A percentile compares a stretch with the other conserved stretches of the same genome.
Conservation (phyloP, 192 early-diverging fungal species). For the Backusella parvicylindrica region DNA sequence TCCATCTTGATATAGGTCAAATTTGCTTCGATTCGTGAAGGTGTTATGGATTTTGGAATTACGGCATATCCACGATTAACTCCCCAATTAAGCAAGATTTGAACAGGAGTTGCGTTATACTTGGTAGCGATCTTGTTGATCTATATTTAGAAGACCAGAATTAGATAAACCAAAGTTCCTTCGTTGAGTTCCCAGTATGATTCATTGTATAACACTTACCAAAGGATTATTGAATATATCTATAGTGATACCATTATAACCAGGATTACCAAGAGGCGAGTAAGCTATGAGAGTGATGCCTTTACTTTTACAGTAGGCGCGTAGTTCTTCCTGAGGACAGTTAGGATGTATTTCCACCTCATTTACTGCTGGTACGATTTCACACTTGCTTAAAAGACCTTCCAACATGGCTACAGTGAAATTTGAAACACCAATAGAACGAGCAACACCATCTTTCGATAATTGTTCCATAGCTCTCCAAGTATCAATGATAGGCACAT, state of each 20-base stretch:
- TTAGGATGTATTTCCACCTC: constrained; percentile 60
- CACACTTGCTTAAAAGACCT: constrained; percentile 54
- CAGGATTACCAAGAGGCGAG: constrained; percentile 61
- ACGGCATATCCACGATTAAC: constrained; percentile 49
- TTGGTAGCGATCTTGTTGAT: constrained; percentile 38
- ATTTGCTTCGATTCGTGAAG: constrained; percentile 52
- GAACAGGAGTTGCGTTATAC: constrained; percentile 44
- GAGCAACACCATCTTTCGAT: constrained; percentile 56
- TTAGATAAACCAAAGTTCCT: not conserved
- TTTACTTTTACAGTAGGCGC: constrained; percentile 59
- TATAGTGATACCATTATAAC: constrained; percentile 4
- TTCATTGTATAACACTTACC: not conserved
- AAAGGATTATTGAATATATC: not conserved
- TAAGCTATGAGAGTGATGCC: constrained; percentile 68
- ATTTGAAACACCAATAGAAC: constrained; percentile 79
- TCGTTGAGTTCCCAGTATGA: not conserved
- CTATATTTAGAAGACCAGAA: constrained; percentile 20
- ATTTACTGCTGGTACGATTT: constrained; percentile 68
- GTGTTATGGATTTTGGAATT: constrained; percentile 64
- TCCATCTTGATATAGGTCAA: constrained; percentile 40
- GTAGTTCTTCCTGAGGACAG: constrained; percentile 50
- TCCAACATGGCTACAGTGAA: constrained; percentile 54
- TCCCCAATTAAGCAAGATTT: constrained; percentile 55
- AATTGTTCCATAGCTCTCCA: constrained; percentile 76
- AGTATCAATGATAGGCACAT: constrained; percentile 55